These are phyloP conservation scores for Aeschynomene evenia DNA, from an alignment of 306 rosid genomes.

Conservation along the genomic window DNA sequence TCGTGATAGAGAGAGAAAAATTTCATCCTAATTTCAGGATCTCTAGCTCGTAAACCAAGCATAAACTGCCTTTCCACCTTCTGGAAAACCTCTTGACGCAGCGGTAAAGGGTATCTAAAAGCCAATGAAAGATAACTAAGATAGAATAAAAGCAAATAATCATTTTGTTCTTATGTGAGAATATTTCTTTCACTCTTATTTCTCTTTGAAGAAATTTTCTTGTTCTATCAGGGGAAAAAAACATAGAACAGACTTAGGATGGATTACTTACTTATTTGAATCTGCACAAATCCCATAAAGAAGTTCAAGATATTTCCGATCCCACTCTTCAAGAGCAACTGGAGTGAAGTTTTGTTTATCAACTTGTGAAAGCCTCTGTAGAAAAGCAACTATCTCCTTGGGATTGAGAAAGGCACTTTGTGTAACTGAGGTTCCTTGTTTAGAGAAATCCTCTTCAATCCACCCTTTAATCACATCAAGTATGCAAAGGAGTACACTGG, in stretches of 20 bases:
- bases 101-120: conserved; percentile 57
- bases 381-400: conserved; percentile 90
- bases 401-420: conserved; percentile 69
- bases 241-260: conserved; percentile 2
- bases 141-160: conserved; percentile 5
- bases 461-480: conserved; percentile 96
- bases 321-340: conserved; percentile 80
- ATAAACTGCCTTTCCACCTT: conserved; percentile 92
- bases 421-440: conserved; percentile 67
- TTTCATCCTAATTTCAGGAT: conserved; percentile 88
- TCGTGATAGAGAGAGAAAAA: conserved; percentile 88
- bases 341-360: conserved; percentile 78
- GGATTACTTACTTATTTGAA: conserved; percentile 70
- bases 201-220: no score
- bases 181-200: no score
- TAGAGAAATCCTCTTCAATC: conserved; percentile 84
- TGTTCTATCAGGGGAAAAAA: background rate
- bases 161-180: no score
- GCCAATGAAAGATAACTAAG: conserved; percentile 26
- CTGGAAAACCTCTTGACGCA: conserved; percentile 90
- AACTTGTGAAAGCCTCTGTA: conserved; percentile 92
- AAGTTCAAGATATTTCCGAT: conserved; percentile 82
- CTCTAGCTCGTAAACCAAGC: conserved; percentile 95
- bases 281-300: conserved; percentile 87
- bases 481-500: conserved; percentile 91